A percentile compares a stretch with the other conserved stretches of the same genome.
These are phyloP conservation scores for Carnegiea gigantea DNA, from an alignment of 179 eudicot genomes.

Conservation along the genomic window DNA sequence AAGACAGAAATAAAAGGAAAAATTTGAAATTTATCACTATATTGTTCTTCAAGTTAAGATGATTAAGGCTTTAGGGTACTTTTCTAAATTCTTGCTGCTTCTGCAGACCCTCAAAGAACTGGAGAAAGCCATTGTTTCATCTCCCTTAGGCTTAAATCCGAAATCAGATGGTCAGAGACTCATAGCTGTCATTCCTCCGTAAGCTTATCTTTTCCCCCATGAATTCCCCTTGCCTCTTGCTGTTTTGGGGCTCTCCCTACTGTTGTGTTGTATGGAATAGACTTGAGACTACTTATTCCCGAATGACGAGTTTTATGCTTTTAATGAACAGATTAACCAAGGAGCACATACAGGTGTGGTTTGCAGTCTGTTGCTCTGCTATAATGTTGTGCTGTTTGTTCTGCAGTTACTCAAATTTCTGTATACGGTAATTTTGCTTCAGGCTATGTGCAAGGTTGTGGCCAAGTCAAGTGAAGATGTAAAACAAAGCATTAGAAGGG, in stretches of 20 bases:
- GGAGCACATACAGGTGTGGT: slow-evolving; percentile 76
- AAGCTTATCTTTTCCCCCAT: slow-evolving; percentile 26
- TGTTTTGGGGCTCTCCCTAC: not conserved
- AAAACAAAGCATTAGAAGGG: slow-evolving; percentile 92
- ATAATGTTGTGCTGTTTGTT: not conserved
- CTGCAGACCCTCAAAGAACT: slow-evolving; percentile 76
- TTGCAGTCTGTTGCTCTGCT: slow-evolving; percentile 13
- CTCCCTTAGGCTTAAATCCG: slow-evolving; percentile 92
- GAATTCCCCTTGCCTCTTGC: slow-evolving; percentile 2
- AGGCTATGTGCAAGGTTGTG: slow-evolving; percentile 86
- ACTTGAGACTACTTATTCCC: not conserved
- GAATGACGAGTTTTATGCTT: not conserved
- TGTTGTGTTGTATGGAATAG: not conserved
- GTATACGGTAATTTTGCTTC: slow-evolving; percentile 15
- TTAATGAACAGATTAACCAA: slow-evolving; percentile 70
- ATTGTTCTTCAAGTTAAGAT: not conserved
- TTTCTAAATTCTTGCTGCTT: slow-evolving; percentile 14
- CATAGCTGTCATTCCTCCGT: slow-evolving; percentile 82
- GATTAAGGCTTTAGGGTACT: not conserved
- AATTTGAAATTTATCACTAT: not conserved
- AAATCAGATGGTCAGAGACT: slow-evolving; percentile 61
- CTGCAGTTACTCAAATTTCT: slow-evolving; percentile 4
- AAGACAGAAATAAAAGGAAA: not conserved
- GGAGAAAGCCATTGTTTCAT: slow-evolving; percentile 79
- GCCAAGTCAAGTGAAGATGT: slow-evolving; percentile 88